These are phyloP conservation scores for Ceratocystis lukuohia DNA, from an alignment of 2,329 filamentous ascomycete genomes.

Conservation along the genomic window DNA sequence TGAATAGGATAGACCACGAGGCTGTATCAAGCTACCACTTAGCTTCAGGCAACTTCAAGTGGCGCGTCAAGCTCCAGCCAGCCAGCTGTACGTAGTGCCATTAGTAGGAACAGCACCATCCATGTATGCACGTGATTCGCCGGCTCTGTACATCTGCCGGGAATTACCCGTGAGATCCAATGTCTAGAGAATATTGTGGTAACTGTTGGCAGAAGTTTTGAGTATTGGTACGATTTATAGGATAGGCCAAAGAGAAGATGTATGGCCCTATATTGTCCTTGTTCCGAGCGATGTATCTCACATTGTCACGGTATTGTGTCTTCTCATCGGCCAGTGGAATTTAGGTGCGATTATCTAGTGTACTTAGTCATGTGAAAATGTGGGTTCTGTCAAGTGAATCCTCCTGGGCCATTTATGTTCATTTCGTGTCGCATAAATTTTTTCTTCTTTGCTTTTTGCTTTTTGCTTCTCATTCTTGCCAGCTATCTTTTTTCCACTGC, in stretches of 20 bases:
- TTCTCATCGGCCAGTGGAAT: constrained; percentile 19
- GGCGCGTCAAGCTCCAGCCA: constrained; percentile 19
- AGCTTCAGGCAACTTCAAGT: constrained; percentile 21
- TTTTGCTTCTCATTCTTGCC: neutral
- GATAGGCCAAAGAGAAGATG: too few relatives aligned
- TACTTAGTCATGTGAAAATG: constrained; percentile 18
- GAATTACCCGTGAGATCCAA: neutral
- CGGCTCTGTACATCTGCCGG: neutral
- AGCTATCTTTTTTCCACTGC: neutral
- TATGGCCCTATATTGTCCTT: too few relatives aligned
- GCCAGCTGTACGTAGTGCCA: neutral
- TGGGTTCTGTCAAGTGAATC: constrained; percentile 7
- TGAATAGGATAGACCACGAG: constrained; percentile 15
- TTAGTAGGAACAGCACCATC: neutral
- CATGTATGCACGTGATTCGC: constrained; percentile 10
- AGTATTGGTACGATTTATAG: too few relatives aligned
- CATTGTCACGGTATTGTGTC: neutral
- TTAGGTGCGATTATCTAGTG: constrained; percentile 2
- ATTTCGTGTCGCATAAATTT: neutral
- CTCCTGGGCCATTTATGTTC: neutral
- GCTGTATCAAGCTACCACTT: constrained; percentile 18
- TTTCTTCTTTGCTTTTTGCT: neutral
- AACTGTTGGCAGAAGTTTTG: too few relatives aligned
- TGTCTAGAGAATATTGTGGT: too few relatives aligned
- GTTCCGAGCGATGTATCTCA: neutral